Base-by-base conservation (phyloP, 2,329 filamentous ascomycete species). In the Apiospora rasikravindrae region DNA sequence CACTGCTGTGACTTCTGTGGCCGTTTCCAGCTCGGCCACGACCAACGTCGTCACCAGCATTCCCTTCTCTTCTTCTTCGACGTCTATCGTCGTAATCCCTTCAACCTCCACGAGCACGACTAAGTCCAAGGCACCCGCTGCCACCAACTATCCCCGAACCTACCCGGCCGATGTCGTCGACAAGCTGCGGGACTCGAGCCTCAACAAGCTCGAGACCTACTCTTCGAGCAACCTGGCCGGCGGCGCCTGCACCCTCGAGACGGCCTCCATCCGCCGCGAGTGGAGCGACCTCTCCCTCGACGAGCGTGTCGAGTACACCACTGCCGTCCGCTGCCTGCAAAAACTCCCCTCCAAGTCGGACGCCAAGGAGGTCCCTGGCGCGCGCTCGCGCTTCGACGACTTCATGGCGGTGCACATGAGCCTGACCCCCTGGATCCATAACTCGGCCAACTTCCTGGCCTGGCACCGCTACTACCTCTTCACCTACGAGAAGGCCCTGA, bases 391-490 rank as follows among this genome's bases (percentile, higher is more conserved):
- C 22, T 79, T 75, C 67, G 78, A 80, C 64, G 78, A 80, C 73
- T 80, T 78, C 47, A 73, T 77, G n/a, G 78, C 73, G 61, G 71
- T 73, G n/a, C 78, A 79, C 73, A 77, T 79, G 53, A 70, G 74
- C 26, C 71, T 71, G 70, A 76, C 76, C 19, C 49, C 44, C 26
- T 68, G 66, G 5, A 76, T 79, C 11, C 76, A 78, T 74, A 76
- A 70, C 49, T 72, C 72, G 73, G 77, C 74, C 14, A 76, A 74
- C 53, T 77, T 78, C 70, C 74, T 78, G 14, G 51, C 74, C 0
- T 78, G 76, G 76, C 76, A 78, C 69, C 73, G 77, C 2, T 76
- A 75, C 73, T 76, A 74, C 42, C 70, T 71, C 6, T 75, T 74
- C 64, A 71, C 64, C 22, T 78, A 76, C 44, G 76, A 78, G 69